Percentiles rank a stretch among this genome's conserved stretches.
These are phyloP conservation scores for Penicillium macrosclerotiorum DNA, from an alignment of 495 filamentous ascomycete genomes.

Conservation along the genomic window DNA sequence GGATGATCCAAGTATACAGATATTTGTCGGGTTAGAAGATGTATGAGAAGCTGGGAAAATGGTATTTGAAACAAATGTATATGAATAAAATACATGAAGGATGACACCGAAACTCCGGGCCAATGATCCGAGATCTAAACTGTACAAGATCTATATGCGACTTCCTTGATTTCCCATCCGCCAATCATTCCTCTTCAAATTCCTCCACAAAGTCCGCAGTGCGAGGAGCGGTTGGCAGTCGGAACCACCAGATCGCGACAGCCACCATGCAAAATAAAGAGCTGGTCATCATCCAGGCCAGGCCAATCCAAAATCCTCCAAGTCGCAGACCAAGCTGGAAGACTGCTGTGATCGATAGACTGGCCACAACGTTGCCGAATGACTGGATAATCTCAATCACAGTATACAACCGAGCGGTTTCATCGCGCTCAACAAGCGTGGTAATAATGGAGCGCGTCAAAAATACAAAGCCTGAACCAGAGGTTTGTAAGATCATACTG, in stretches of 20 bases:
- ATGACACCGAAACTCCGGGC: background rate
- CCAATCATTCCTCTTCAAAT: slow-evolving; percentile 16
- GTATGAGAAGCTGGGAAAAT: background rate
- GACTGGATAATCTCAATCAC: slow-evolving; percentile 57
- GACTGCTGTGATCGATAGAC: slow-evolving; percentile 50
- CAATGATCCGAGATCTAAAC: slow-evolving; percentile 5
- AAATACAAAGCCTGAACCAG: slow-evolving; percentile 49
- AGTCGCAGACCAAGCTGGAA: slow-evolving; percentile 51
- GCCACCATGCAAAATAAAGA: slow-evolving; percentile 39
- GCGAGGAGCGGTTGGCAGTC: slow-evolving; percentile 23
- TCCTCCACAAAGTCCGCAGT: slow-evolving; percentile 23
- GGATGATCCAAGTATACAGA: no score
- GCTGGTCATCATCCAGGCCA: slow-evolving; percentile 54
- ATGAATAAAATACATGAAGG: background rate
- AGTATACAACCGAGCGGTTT: slow-evolving; percentile 56
- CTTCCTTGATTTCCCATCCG: background rate
- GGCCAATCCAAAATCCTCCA: slow-evolving; percentile 50
- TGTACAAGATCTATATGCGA: slow-evolving; percentile 17
- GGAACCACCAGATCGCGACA: slow-evolving; percentile 38
- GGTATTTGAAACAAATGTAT: background rate
- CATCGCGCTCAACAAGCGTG: slow-evolving; percentile 48
- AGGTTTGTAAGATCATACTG: slow-evolving; percentile 46
- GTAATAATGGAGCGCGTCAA: slow-evolving; percentile 51
- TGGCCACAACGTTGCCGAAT: slow-evolving; percentile 52
- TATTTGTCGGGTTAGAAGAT: background rate